Evolutionary conservation across 2,329 filamentous ascomycete species (phyloP), one percentile per base, ranked within the genome.

Genomic region (Lojkania enalia): DNA sequence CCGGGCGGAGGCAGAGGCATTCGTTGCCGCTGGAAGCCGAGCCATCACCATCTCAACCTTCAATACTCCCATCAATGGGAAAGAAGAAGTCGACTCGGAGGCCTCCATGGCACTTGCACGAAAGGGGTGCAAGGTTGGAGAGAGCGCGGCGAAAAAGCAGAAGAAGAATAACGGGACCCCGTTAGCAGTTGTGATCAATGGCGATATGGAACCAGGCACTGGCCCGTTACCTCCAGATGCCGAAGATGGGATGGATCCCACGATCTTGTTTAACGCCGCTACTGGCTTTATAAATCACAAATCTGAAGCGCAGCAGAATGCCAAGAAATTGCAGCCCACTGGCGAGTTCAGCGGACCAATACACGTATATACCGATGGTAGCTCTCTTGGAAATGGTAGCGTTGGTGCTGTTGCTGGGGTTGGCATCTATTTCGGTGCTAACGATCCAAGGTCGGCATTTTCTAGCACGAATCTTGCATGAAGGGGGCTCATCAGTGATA

Each of bases 1-100:
- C 5, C 60, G 63, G 19, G 77, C 76, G 45, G 90, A 95, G 67
- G 92, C 92, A 0, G 83, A 92, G 61, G 82, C 82, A 15, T 96
- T 88, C 64, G 87, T 96, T 9, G 51, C 57, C 30, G 55, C 48
- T 39, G 60, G 42, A 38, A 74, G 71, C 4, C 23, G 42, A 5
- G 41, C 37, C n/a, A 37, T 44, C 7, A 30, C 16, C 15, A 44
- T 51, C 23, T 30, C 35, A n/a, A 41, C 20, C 14, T 41, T 48
- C 5, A 60, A 52, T 31, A 49, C 55, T 13, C 52, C 58, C 19
- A 58, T 62, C 32, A 63, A 57, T 39, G 32, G 63, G 33, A 61
- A 61, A 15, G 60, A 58, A 14, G 58, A 64, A 32, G 31, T 60
- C 18, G 51, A 52, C 12, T 61, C 60, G 7, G 54, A 60, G n/a